Percentiles rank a stretch among this genome's conserved stretches.
Conservation (phyloP, 1,139 yeast genomes). For the Schwanniomyces etchellsii region DNA sequence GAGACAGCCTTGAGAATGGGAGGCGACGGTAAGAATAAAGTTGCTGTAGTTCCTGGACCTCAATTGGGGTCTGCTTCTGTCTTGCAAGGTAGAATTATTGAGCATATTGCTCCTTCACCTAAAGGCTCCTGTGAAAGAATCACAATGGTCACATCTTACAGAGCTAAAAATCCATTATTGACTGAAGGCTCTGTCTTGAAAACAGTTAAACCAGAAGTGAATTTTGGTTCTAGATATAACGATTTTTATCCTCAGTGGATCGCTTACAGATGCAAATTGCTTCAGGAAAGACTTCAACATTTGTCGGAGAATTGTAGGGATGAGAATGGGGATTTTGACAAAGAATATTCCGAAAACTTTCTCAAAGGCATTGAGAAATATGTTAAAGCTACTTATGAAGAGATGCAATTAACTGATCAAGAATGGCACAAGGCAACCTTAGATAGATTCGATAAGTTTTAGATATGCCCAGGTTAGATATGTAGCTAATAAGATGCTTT, state of each 20-base stretch:
- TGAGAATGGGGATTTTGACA: slow-evolving; percentile 25
- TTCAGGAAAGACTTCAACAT: slow-evolving; percentile 28
- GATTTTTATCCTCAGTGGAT: slow-evolving; percentile 44
- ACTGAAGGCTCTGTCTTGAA: slow-evolving; percentile 37
- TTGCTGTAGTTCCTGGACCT: slow-evolving; percentile 25
- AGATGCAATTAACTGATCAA: slow-evolving; percentile 32
- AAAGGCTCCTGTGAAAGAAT: slow-evolving; percentile 27
- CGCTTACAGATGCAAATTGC: slow-evolving; percentile 32
- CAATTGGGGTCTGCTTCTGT: slow-evolving; percentile 27
- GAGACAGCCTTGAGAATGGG: slow-evolving; percentile 28
- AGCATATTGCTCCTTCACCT: slow-evolving; percentile 29
- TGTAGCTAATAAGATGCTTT: too few species aligned
- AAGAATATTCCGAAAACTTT: slow-evolving; percentile 27
- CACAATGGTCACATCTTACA: slow-evolving; percentile 37
- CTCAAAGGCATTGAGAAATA: slow-evolving; percentile 36
- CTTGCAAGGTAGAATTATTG: slow-evolving; percentile 28
- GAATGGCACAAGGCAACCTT: slow-evolving; percentile 1
- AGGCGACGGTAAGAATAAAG: slow-evolving; percentile 16
- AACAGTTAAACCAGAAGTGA: slow-evolving; percentile 36
- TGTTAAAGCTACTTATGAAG: slow-evolving; percentile 36
- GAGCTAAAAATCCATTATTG: slow-evolving; percentile 32
- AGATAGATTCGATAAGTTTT: background rate
- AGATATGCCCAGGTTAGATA: too few species aligned
- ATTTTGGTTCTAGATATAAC: slow-evolving; percentile 31
- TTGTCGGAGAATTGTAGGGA: slow-evolving; percentile 18